Evolutionary conservation across 352 stramenopile species (phyloP), one percentile per base, ranked within the genome.

Genomic region (Globisporangium abappressorium): DNA sequence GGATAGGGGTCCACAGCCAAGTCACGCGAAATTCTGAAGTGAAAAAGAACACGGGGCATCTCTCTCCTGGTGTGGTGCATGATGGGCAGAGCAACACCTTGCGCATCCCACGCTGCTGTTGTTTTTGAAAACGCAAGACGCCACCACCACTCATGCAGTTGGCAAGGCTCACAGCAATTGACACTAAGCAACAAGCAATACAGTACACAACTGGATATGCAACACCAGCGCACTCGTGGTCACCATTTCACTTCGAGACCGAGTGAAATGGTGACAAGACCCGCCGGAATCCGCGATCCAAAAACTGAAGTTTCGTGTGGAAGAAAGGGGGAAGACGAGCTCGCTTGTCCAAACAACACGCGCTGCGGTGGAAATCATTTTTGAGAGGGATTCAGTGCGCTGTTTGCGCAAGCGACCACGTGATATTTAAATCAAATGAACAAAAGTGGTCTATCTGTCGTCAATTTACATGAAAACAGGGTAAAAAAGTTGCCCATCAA

Each of bases 11-110:
- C 28, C 2, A 22, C 28, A 22, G 33, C 30, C 30, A 11, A 33
- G 36, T 49, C n/a, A 15, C n/a, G 34, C 26, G 36, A 61, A 67
- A 64, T 70, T 70, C 68, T 64, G 68, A 59, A 73, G 68, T 73
- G 68, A 60, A 73, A 63, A 69, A 53, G 49, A 62, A 55, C 22
- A 46, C 12, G 46, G 14, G 43, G 24, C 24, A 36, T 22, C 24
- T 22, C 24, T 22, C 34, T 24, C 33, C 28, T 26, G 2, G 9
- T 28, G 3, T 12, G 18, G 20, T 33, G 38, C n/a, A 51, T 22
- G 55, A 60, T 60, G 54, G 54, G 54, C 54, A 33, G 24, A 3
- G 5, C 24, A 57, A 22, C 24, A 34, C 36, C 33, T 68, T 66
- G 61, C 61, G 61, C 61, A 67, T 67, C 49, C 41, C 57, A 22